Evolutionary conservation across 306 rosid species (phyloP).

Genomic region (Phaseolus lunatus): DNA sequence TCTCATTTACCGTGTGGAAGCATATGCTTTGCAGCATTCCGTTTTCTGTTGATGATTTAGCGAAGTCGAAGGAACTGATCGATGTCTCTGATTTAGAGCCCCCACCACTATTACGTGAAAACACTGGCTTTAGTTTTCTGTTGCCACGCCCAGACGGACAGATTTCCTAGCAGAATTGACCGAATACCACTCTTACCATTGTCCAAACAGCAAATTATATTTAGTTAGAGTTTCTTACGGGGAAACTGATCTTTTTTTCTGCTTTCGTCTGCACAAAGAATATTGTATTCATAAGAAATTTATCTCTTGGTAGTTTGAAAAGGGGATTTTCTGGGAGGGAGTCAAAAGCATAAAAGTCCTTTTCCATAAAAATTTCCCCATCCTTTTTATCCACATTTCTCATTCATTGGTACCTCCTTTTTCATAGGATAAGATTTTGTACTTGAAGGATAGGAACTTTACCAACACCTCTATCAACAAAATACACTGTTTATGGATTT

Average conservation of each 20-base stretch:
- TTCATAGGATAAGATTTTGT: slow-evolving; percentile 44
- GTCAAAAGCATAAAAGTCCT: neutral
- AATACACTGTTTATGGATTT: neutral
- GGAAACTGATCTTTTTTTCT: slow-evolving; percentile 44
- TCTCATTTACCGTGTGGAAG: slow-evolving; percentile 37
- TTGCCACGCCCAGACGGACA: slow-evolving; percentile 59
- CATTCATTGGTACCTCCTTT: slow-evolving; percentile 36
- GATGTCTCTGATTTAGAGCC: slow-evolving; percentile 61
- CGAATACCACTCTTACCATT: neutral
- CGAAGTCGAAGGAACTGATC: slow-evolving; percentile 65
- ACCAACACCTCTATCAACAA: slow-evolving; percentile 1
- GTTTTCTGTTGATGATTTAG: slow-evolving; percentile 68
- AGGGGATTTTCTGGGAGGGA: slow-evolving; percentile 24
- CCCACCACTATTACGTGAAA: slow-evolving; percentile 59
- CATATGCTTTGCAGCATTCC: slow-evolving; percentile 60
- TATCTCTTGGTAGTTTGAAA: slow-evolving; percentile 37
- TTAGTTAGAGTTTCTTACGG: slow-evolving; percentile 5
- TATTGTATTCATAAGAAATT: slow-evolving; percentile 35
- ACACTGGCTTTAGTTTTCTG: slow-evolving; percentile 69
- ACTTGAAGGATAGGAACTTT: slow-evolving; percentile 43
- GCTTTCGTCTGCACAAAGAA: slow-evolving; percentile 31
- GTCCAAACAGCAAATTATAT: slow-evolving; percentile 8
- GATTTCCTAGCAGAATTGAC: slow-evolving; percentile 40
- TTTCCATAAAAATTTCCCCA: slow-evolving; percentile 26
- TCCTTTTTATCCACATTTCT: slow-evolving; percentile 7